phyloP scores from a whole-genome alignment of 179 eudicot genomes.

The Silene noctiflora region DNA sequence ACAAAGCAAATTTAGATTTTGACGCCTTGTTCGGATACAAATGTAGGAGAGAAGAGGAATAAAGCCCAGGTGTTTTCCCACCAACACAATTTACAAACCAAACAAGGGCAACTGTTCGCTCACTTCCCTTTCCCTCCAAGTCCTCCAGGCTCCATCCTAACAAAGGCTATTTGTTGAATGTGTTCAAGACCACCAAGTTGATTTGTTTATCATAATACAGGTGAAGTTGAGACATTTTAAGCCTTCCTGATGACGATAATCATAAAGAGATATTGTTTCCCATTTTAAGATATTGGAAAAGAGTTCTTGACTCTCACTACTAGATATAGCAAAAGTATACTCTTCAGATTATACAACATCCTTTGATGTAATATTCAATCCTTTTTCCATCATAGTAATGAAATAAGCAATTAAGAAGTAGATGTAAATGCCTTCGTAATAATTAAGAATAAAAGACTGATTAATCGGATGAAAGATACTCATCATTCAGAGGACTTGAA shows the following conservation, averaged over 20 bases:
- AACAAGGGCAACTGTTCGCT: background rate
- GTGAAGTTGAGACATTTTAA: background rate
- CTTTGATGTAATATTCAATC: slow-evolving; percentile 1
- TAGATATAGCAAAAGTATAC: background rate
- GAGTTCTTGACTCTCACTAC: background rate
- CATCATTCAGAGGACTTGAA: background rate
- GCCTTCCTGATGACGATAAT: background rate
- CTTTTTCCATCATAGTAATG: background rate
- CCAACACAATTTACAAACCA: background rate
- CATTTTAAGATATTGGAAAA: background rate
- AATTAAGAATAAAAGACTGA: background rate
- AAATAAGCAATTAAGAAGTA: background rate
- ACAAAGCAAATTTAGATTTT: background rate
- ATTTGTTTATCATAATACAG: background rate
- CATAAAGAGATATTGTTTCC: background rate
- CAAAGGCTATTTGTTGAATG: no score
- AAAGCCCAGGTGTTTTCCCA: background rate
- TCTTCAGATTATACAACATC: background rate
- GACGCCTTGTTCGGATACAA: background rate
- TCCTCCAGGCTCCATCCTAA: no score
- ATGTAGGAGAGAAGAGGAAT: background rate
- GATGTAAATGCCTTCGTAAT: background rate
- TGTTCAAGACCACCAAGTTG: background rate
- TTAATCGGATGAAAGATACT: background rate
- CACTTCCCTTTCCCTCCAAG: background rate